Evolutionary conservation across 768 basidiomycete genomes (phyloP).

Genomic region (Pulveroboletus sp.): DNA sequence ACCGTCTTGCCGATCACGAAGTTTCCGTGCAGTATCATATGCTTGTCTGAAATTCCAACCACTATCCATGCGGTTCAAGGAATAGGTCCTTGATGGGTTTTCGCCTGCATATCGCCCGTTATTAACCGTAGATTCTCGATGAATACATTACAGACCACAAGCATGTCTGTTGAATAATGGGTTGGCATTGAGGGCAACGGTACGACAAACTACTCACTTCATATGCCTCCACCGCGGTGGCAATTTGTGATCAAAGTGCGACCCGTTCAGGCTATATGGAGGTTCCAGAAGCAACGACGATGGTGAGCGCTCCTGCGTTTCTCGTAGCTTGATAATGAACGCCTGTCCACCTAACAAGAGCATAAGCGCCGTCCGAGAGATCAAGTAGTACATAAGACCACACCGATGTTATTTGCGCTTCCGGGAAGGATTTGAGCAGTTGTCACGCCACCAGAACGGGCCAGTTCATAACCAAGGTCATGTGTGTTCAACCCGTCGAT

Average conservation of each 20-base stretch:
- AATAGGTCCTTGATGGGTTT: conserved; percentile 39
- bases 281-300: conserved; percentile 49
- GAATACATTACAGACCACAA: conserved; percentile 39
- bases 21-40: conserved; percentile 67
- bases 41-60: conserved; percentile 80
- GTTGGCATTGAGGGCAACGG: neutral
- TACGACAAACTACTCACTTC: conserved; percentile 17
- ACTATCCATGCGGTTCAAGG: conserved; percentile 68
- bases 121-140: too few relatives aligned
- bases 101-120: conserved; percentile 31
- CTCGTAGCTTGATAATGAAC: conserved; percentile 49
- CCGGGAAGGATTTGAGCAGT: conserved; percentile 52
- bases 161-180: conserved; percentile 30
- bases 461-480: conserved; percentile 38
- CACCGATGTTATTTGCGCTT: conserved; percentile 26
- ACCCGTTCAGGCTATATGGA: conserved; percentile 39
- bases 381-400: too few relatives aligned
- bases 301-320: conserved; percentile 45
- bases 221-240: conserved; percentile 28
- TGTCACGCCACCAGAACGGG: conserved; percentile 47
- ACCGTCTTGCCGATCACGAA: conserved; percentile 67
- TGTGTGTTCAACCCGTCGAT: conserved; percentile 47
- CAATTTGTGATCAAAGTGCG: conserved; percentile 14
- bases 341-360: conserved; percentile 53
- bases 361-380: too few relatives aligned